phyloP scores from a whole-genome alignment of 2,329 filamentous ascomycete species.

The Aspergillus versicolor region DNA sequence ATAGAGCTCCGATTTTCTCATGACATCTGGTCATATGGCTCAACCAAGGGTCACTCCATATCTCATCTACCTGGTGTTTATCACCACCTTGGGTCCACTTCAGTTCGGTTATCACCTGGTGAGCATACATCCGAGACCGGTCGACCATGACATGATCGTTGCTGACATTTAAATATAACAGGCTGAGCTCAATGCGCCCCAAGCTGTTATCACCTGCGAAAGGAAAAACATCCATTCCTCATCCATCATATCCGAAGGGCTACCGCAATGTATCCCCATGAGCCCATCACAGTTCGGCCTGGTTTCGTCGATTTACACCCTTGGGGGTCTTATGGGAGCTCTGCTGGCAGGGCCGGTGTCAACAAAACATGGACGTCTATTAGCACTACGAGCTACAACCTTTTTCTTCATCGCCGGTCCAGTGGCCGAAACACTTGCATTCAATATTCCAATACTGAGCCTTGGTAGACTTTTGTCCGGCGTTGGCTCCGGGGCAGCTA shows the following conservation, averaged over 20 bases:
- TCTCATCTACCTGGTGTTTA: slow-evolving; percentile 71
- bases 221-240: slow-evolving; percentile 52
- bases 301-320: slow-evolving; percentile 85
- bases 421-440: slow-evolving; percentile 69
- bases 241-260: slow-evolving; percentile 7
- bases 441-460: slow-evolving; percentile 65
- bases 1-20: slow-evolving; percentile 12
- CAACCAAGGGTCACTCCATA: slow-evolving; percentile 63
- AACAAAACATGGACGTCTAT: slow-evolving; percentile 70
- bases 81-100: slow-evolving; percentile 80
- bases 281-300: slow-evolving; percentile 75
- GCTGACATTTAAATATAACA: slow-evolving; percentile 36
- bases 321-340: slow-evolving; percentile 84
- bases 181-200: slow-evolving; percentile 93
- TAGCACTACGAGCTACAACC: slow-evolving; percentile 74
- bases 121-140: slow-evolving; percentile 29
- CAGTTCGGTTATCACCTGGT: slow-evolving; percentile 95
- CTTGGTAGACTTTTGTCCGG: slow-evolving; percentile 78
- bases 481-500: slow-evolving; percentile 80
- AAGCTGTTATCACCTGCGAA: slow-evolving; percentile 88
- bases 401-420: slow-evolving; percentile 76
- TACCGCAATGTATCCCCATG: slow-evolving; percentile 84
- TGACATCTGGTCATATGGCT: slow-evolving; percentile 21
- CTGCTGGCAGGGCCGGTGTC: slow-evolving; percentile 77
- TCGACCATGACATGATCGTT: neutral